Evolutionary conservation across 106 monocot species (phyloP).

Genomic region (Posidonia australis): DNA sequence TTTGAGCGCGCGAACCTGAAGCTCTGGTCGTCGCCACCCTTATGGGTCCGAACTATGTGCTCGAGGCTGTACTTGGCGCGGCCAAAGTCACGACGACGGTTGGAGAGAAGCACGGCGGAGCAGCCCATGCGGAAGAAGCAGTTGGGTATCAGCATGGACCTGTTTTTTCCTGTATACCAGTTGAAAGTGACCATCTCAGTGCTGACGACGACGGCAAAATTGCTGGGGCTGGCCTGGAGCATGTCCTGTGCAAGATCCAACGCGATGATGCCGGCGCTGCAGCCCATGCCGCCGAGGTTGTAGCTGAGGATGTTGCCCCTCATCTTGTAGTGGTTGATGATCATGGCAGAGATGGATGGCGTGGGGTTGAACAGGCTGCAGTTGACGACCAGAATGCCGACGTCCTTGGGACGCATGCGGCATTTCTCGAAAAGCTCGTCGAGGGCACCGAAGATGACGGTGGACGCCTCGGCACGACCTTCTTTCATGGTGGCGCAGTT

Average conservation of each 20-base stretch:
- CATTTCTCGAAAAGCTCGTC: conserved; percentile 24
- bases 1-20: conserved; percentile 13
- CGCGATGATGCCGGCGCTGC: conserved; percentile 23
- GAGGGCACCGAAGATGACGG: conserved; percentile 18
- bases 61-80: conserved; percentile 24
- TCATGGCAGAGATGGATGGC: conserved; percentile 23
- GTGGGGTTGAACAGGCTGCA: conserved; percentile 33
- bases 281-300: conserved; percentile 31
- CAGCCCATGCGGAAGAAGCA: conserved; percentile 31
- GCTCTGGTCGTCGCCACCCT: conserved; percentile 20
- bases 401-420: conserved; percentile 17
- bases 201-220: conserved; percentile 22
- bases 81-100: conserved; percentile 20
- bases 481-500: conserved; percentile 27
- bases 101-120: conserved; percentile 26
- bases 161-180: conserved; percentile 23
- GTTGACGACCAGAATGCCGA: conserved; percentile 22
- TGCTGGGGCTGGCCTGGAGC: conserved; percentile 25
- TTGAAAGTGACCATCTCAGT: conserved; percentile 29
- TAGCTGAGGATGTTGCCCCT: conserved; percentile 39
- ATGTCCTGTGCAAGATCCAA: conserved; percentile 26
- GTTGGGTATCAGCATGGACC: conserved; percentile 26
- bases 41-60: conserved; percentile 28
- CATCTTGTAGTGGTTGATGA: conserved; percentile 99
- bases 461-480: conserved; percentile 19